Evolutionary conservation across 345 rosid species (phyloP).

Genomic region (Salix caprea): DNA sequence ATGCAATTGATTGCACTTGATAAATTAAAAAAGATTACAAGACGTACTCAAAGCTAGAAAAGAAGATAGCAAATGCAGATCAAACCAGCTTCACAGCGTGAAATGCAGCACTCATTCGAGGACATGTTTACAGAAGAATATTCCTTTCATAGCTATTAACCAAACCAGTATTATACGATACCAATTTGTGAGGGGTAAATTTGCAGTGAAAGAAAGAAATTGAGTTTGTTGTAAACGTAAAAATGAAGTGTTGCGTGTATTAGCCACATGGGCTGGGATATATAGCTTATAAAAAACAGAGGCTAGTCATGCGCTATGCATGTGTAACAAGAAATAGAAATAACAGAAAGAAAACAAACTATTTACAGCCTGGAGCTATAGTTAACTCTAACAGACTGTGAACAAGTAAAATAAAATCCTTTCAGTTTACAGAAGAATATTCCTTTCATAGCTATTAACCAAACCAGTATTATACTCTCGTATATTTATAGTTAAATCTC

Average conservation of each 20-base stretch:
- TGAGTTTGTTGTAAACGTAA: no score
- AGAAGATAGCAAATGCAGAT: not conserved
- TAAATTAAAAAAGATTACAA: not conserved
- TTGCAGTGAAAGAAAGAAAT: no score
- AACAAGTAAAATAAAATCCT: no score
- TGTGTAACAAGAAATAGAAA: no score
- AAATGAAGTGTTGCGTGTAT: no score
- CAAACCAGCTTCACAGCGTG: not conserved
- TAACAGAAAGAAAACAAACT: no score
- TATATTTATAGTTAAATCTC: not conserved
- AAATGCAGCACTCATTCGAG: not conserved
- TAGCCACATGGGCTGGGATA: no score
- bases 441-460: not conserved
- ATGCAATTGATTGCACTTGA: conserved; percentile 12
- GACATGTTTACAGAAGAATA: not conserved
- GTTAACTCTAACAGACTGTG: no score
- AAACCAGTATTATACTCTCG: not conserved
- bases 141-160: not conserved
- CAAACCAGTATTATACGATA: not conserved
- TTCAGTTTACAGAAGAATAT: not conserved
- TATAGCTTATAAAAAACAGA: no score
- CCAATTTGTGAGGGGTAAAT: no score
- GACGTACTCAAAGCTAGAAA: not conserved
- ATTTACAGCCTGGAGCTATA: no score
- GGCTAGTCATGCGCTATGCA: no score